Evolutionary conservation across 495 filamentous ascomycete species (phyloP).

Genomic region (Hypoxylon perforatum): DNA sequence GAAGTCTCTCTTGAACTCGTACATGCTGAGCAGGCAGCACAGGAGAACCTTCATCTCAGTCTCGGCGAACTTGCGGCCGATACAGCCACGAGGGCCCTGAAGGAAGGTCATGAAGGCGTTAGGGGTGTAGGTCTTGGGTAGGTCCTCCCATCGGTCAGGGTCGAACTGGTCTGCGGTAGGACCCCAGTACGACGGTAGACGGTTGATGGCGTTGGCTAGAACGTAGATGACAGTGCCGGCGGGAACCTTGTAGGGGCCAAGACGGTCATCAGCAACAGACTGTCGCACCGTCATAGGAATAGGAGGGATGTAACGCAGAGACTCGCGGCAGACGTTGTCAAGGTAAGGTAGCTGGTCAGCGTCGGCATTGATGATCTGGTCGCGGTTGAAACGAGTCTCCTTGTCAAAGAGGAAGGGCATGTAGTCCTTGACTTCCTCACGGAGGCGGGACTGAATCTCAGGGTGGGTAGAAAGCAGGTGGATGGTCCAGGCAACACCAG

Average conservation of each 20-base stretch:
- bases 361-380: conserved; percentile 33
- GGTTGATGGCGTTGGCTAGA: conserved; percentile 52
- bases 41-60: conserved; percentile 55
- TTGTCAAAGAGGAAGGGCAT: conserved; percentile 56
- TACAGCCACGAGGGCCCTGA: conserved; percentile 52
- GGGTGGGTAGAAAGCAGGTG: conserved; percentile 49
- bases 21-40: conserved; percentile 49
- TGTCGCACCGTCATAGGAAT: conserved; percentile 55
- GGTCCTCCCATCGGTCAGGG: conserved; percentile 53
- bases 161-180: conserved; percentile 49
- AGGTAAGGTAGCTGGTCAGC: conserved; percentile 49
- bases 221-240: conserved; percentile 49
- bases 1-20: conserved; percentile 50
- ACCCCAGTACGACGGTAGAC: conserved; percentile 52
- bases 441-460: conserved; percentile 47
- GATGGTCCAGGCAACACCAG: conserved; percentile 49
- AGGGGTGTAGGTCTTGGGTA: conserved; percentile 45
- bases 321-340: conserved; percentile 62
- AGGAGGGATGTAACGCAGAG: conserved; percentile 60
- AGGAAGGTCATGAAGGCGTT: conserved; percentile 55
- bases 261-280: conserved; percentile 41
- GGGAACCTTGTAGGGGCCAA: conserved; percentile 45
- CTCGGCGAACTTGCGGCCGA: conserved; percentile 56
- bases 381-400: conserved; percentile 19
- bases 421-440: conserved; percentile 49